Conservation (phyloP, 2,329 filamentous ascomycete genomes). For the Zalaria obscura region DNA sequence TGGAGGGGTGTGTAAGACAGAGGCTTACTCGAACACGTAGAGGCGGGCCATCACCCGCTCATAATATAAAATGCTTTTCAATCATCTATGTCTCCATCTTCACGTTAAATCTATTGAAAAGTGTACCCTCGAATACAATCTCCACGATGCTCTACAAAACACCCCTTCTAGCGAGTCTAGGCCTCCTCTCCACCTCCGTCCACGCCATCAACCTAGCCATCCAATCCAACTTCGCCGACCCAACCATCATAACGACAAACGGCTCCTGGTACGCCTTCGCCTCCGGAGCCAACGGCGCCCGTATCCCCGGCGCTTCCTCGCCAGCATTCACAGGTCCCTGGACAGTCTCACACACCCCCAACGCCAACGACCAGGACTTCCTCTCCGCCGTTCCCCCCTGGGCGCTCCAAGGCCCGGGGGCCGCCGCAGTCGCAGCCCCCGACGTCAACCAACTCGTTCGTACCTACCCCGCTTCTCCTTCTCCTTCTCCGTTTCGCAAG, state of each 20-base stretch:
- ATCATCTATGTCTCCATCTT: no score
- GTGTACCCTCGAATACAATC: no score
- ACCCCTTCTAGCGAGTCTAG: no score
- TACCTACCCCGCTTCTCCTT: neutral
- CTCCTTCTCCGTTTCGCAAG: no score
- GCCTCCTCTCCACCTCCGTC: no score
- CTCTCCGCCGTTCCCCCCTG: conserved; percentile 39
- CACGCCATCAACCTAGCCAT: no score
- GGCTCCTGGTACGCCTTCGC: conserved; percentile 44
- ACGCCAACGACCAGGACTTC: conserved; percentile 30
- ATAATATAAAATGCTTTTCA: no score
- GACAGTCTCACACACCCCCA: conserved; percentile 29
- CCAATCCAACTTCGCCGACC: conserved; percentile 23
- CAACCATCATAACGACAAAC: conserved; percentile 35
- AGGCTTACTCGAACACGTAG: no score
- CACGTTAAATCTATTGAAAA: no score
- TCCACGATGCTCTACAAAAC: no score
- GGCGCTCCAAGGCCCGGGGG: conserved; percentile 43
- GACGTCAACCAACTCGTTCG: neutral
- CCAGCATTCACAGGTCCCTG: conserved; percentile 29
- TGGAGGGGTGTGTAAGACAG: no score
- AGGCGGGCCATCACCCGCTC: no score
- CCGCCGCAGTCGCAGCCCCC: conserved; percentile 30
- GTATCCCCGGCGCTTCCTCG: conserved; percentile 41
- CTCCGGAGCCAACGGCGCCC: conserved; percentile 26